Conservation (phyloP, 2,329 filamentous ascomycete species). For the Ceratocystis ficicola region DNA sequence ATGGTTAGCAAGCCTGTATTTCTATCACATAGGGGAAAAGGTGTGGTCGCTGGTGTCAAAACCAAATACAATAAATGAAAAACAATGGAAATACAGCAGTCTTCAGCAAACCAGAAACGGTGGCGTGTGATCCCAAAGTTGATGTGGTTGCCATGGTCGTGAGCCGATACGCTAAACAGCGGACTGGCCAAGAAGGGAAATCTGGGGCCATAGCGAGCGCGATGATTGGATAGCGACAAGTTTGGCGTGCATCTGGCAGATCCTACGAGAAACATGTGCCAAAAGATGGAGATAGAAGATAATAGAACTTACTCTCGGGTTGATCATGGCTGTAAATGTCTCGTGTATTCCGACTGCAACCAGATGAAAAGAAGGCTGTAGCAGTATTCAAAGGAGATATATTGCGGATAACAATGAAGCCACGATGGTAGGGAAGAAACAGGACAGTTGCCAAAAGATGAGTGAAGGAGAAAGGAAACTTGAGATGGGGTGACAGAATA, state of each 20-base stretch:
- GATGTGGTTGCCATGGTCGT: conserved; percentile 2
- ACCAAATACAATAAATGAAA: not conserved
- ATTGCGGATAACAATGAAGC: not conserved
- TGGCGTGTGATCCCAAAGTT: not conserved
- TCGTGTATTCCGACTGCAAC: not conserved
- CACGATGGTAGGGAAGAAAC: not conserved
- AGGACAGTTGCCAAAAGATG: not conserved
- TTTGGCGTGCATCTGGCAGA: conserved; percentile 15
- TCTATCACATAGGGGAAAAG: not conserved
- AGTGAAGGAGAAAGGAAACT: no score
- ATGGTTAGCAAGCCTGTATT: conserved; percentile 3
- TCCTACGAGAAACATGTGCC: not conserved
- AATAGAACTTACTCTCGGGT: conserved; percentile 15
- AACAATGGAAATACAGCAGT: not conserved
- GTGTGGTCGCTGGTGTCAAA: not conserved
- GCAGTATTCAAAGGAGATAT: not conserved
- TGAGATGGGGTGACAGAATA: not conserved
- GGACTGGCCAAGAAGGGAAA: conserved; percentile 20
- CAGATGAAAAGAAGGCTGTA: not conserved
- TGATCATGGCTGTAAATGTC: conserved; percentile 10
- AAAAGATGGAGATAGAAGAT: not conserved
- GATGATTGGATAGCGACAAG: conserved; percentile 16
- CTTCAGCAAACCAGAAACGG: not conserved
- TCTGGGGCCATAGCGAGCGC: conserved; percentile 11
- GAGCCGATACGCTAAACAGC: conserved; percentile 7